These are phyloP conservation scores for Podospora fimiseda DNA, from an alignment of 495 filamentous ascomycete species.

Conservation along the genomic window DNA sequence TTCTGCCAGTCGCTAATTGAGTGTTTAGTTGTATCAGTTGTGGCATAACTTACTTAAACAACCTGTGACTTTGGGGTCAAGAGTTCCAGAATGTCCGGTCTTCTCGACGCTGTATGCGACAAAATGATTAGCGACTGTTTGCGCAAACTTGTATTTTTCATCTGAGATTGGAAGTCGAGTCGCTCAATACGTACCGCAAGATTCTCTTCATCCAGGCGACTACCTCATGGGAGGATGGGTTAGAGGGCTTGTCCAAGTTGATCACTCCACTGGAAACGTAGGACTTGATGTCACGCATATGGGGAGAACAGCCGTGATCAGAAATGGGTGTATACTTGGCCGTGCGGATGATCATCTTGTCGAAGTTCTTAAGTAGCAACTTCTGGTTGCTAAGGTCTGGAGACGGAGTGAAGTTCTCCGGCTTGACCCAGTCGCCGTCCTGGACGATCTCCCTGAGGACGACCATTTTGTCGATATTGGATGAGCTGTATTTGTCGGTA, in stretches of 20 bases:
- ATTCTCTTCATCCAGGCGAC: slow-evolving; percentile 99
- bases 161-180: background rate
- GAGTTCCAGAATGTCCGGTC: slow-evolving; percentile 94
- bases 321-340: slow-evolving; percentile 94
- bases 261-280: slow-evolving; percentile 96
- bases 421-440: slow-evolving; percentile 73
- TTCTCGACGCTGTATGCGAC: slow-evolving; percentile 69
- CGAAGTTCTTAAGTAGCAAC: slow-evolving; percentile 86
- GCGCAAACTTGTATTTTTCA: background rate
- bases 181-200: slow-evolving; percentile 55
- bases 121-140: slow-evolving; percentile 16
- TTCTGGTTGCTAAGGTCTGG: slow-evolving; percentile 80
- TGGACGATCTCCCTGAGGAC: slow-evolving; percentile 33
- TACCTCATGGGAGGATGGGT: slow-evolving; percentile 96
- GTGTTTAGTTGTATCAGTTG: background rate
- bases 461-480: slow-evolving; percentile 10
- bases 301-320: slow-evolving; percentile 66
- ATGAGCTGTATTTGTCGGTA: background rate
- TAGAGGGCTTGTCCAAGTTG: slow-evolving; percentile 92
- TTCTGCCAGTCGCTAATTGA: background rate
- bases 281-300: slow-evolving; percentile 87
- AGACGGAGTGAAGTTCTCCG: slow-evolving; percentile 68
- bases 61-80: slow-evolving; percentile 76
- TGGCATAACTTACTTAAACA: slow-evolving; percentile 56
- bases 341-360: slow-evolving; percentile 76